Base-by-base conservation (phyloP, 1,284 basidiomycete species). In the Puccinia brachypodii region DNA sequence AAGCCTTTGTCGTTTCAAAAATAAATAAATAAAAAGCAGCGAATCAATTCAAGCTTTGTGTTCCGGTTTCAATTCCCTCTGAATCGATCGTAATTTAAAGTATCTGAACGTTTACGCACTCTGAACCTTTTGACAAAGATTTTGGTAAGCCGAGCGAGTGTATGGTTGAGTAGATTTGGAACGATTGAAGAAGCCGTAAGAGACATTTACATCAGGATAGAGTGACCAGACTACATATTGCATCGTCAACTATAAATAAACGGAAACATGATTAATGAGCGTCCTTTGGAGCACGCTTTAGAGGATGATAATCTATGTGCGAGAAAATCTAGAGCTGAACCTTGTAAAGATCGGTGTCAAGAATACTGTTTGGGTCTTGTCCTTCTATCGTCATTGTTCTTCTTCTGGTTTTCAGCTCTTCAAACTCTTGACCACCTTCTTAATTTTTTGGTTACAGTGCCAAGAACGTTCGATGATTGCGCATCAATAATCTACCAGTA, bases 341-440 rank as follows among this genome's bases (percentile, higher is more conserved):
- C 90, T 97, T 99, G 91, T 99, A 98, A 58, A 98, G 88, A 87
- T 99, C 96, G 0, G 95, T 97, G 87, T 98, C 96, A 79, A 99
- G 90, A 78, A 98, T 89, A 50, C 78, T 80, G 58, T 72, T 73
- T 33, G 78, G 78, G 38, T 44, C 69, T 4, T 53, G 25, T 73
- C 50, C 73, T n/a, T 76, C 73, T n/a, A 53, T 64, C 50, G 22
- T 76, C 9, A 40, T 38, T 50, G 22, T 11, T 50, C 22, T 50
- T n/a, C n/a, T n/a, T n/a, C n/a, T n/a, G n/a, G n/a, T n/a, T n/a
- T n/a, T n/a, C n/a, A n/a, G n/a, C n/a, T n/a, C n/a, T n/a, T n/a
- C n/a, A n/a, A n/a, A n/a, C n/a, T n/a, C n/a, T n/a, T n/a, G n/a
- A n/a, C n/a, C n/a, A n/a, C n/a, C n/a, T n/a, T n/a, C n/a, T n/a